Evolutionary conservation across 2,329 filamentous ascomycete species (phyloP).

Genomic region (Venturia aucupariae): DNA sequence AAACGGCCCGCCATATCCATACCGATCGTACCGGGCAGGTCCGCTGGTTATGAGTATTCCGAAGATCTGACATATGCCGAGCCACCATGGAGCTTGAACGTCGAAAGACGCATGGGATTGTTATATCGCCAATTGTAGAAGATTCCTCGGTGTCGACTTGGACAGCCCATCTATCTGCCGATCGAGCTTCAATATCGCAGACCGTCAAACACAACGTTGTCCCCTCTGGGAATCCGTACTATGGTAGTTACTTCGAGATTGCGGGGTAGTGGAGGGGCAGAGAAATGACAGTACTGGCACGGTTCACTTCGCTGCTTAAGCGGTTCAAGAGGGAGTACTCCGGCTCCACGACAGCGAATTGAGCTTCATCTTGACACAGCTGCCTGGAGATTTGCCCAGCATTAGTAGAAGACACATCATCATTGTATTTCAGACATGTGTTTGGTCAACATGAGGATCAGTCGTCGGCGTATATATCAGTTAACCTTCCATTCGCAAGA

Average conservation of each 20-base stretch:
- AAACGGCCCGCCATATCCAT: too few relatives aligned
- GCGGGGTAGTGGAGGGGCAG: neutral
- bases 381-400: neutral
- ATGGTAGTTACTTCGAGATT: slow-evolving; percentile 17
- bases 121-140: neutral
- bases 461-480: neutral
- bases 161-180: neutral
- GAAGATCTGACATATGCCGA: neutral
- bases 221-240: neutral
- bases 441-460: neutral
- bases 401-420: neutral
- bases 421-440: neutral
- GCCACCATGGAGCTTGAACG: neutral
- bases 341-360: neutral
- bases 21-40: too few relatives aligned
- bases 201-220: neutral
- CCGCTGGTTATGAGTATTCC: neutral
- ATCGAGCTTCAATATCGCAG: neutral
- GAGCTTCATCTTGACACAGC: neutral
- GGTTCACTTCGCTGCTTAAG: neutral
- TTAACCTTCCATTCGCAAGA: neutral
- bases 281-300: neutral
- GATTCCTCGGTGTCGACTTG: neutral
- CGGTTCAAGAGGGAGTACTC: neutral
- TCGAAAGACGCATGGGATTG: neutral